phyloP scores from a whole-genome alignment of 306 rosid species.

The Morella rubra region DNA sequence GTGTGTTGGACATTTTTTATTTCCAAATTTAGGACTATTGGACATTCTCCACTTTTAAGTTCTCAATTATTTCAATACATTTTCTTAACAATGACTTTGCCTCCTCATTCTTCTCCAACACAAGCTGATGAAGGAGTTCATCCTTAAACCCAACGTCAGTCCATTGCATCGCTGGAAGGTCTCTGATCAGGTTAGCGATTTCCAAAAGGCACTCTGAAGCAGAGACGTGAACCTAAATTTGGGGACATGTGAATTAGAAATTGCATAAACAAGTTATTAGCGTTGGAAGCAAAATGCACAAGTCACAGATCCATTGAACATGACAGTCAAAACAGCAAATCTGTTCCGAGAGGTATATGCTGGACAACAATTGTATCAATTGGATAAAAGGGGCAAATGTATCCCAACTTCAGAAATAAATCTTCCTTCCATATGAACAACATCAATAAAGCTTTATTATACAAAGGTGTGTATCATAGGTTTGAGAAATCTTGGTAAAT shows the following conservation, averaged over 20 bases:
- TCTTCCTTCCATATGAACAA: background rate
- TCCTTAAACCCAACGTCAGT: constrained; percentile 40
- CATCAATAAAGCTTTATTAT: background rate
- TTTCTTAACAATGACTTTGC: constrained; percentile 63
- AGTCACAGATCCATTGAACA: background rate
- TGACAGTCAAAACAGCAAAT: background rate
- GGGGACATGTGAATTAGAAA: constrained; percentile 13
- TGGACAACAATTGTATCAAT: background rate
- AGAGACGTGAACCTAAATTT: constrained; percentile 73
- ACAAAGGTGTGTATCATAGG: background rate
- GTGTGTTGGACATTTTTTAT: constrained; percentile 18
- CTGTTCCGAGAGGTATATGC: background rate
- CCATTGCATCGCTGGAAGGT: constrained; percentile 32
- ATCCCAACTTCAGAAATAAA: background rate
- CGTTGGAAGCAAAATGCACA: background rate
- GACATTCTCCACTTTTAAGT: constrained; percentile 26
- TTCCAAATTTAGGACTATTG: constrained; percentile 32
- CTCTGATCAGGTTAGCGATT: constrained; percentile 44
- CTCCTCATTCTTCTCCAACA: constrained; percentile 73
- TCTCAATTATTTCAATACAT: constrained; percentile 55
- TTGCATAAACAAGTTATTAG: constrained; percentile 8
- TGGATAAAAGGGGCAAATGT: background rate
- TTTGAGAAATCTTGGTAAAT: background rate
- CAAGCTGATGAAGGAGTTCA: constrained; percentile 62
- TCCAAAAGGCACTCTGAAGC: constrained; percentile 83